Evolutionary conservation across 164 flowering plant species (phyloP), one percentile per base, ranked within the genome.

Genomic region (Nelumbo lutea): DNA sequence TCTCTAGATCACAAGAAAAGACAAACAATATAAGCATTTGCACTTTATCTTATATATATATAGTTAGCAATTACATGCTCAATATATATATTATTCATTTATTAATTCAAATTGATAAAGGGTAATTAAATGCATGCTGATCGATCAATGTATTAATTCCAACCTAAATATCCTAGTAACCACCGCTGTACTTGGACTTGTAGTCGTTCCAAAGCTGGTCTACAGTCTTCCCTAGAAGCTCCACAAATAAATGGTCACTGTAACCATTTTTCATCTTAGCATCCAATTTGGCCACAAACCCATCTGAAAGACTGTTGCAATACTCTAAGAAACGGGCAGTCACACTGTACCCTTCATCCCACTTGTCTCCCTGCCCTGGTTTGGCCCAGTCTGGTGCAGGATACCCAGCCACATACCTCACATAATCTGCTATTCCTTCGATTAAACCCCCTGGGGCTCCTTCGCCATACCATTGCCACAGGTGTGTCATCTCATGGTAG

Each of bases 381-480:
- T 68, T 38, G 46, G 66, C 81, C 79, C 79, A 79, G 40, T 76
- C 66, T 46, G 51, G 39, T 41, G 74, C 74, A 1, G 38, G 45
- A 43, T 38, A 70, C 14, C 72, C 70, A 11, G 77, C 72, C 68
- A 56, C 63, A 59, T 72, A 60, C 65, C 76, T 68, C 67, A 76
- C 76, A 50, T 59, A 76, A 41, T 79, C 81, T 0, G 85, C 83
- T 4, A 79, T 74, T 10, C 83, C 85, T 53, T 76, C 81, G 14
- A 73, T 73, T 68, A 27, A 27, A 27, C 27, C 27, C 27, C 27
- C 27, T 27, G 27, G 27, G 27, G 27, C 52, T 2, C 78, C 80
- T 2, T 46, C 59, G 0, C 81, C 78, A 56, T 70, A 40, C 78
- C 78, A 78, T 66, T 82, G 83, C 77, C 83, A 82, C 5, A 80